Evolutionary conservation across 2,329 filamentous ascomycete species (phyloP).

Genomic region (Lecanosticta acicola): DNA sequence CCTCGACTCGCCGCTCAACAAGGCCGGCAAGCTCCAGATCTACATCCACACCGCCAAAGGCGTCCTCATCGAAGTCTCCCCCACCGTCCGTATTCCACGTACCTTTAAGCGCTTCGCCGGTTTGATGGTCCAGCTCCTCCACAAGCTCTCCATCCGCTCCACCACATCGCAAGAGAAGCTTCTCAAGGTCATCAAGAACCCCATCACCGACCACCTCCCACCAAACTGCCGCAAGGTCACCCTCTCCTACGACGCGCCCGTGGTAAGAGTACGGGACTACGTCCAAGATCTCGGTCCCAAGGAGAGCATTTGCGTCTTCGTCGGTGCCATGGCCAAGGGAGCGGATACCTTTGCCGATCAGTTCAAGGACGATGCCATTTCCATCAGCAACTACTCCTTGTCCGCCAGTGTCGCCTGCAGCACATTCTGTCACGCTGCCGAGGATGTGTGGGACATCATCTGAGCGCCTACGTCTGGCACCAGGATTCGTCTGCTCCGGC

Average conservation of each 20-base stretch:
- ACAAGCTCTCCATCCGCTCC: constrained; percentile 90
- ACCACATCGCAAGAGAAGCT: constrained; percentile 97
- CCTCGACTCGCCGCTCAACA: constrained; percentile 97
- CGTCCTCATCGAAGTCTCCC: constrained; percentile 94
- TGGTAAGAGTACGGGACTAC: constrained; percentile 85
- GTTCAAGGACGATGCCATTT: constrained; percentile 94
- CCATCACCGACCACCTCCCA: constrained; percentile 92
- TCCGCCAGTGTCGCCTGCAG: constrained; percentile 97
- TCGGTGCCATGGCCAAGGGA: constrained; percentile 97
- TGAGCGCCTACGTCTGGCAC: no score
- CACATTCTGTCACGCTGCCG: constrained; percentile 98
- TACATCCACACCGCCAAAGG: constrained; percentile 98
- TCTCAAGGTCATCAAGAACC: constrained; percentile 94
- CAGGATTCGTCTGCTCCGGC: no score
- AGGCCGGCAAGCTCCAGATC: constrained; percentile 93
- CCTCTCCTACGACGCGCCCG: constrained; percentile 83
- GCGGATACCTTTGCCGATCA: constrained; percentile 90
- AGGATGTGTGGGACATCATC: constrained; percentile 92
- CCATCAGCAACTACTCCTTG: constrained; percentile 96
- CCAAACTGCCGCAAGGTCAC: constrained; percentile 98
- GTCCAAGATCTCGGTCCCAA: constrained; percentile 70
- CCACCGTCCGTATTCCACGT: constrained; percentile 93
- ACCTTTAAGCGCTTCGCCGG: constrained; percentile 99
- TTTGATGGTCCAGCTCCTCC: constrained; percentile 95
- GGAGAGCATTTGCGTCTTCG: constrained; percentile 95